phyloP scores from a whole-genome alignment of 768 basidiomycete species.

The Lactarius hatsudake region DNA sequence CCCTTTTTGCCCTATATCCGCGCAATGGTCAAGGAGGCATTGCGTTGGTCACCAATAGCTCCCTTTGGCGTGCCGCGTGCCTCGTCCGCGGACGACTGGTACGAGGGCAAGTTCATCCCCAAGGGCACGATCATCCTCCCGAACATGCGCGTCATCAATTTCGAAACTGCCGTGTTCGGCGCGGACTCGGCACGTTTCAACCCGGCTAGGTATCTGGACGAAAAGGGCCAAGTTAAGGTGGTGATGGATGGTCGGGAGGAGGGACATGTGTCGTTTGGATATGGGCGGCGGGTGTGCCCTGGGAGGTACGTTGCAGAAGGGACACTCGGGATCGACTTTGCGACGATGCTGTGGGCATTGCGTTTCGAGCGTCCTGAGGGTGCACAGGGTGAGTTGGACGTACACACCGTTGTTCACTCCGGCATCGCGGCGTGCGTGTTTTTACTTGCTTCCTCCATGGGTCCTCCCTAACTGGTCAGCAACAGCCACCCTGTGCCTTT shows the following conservation, averaged over 20 bases:
- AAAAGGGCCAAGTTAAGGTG: neutral
- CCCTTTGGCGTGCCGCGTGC: slow-evolving; percentile 9
- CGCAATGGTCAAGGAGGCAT: neutral
- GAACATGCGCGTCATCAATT: neutral
- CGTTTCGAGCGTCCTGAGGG: neutral
- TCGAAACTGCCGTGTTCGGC: neutral
- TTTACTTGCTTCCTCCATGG: neutral
- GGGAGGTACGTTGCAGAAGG: neutral
- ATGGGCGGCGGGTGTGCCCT: neutral
- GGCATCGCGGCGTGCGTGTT: neutral
- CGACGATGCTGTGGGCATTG: slow-evolving; percentile 3
- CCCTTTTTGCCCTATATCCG: neutral
- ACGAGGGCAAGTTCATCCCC: neutral
- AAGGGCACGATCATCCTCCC: neutral
- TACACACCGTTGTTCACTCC: neutral
- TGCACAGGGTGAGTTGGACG: neutral
- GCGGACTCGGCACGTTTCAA: neutral
- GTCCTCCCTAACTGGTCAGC: neutral
- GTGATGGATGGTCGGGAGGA: neutral
- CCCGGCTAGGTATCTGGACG: neutral
- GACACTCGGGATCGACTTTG: neutral
- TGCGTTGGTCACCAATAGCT: slow-evolving; percentile 1
- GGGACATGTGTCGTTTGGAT: neutral
- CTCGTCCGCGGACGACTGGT: neutral
- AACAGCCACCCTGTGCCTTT: neutral